phyloP scores from a whole-genome alignment of 139 green algal species.

The Medakamo hakoo region DNA sequence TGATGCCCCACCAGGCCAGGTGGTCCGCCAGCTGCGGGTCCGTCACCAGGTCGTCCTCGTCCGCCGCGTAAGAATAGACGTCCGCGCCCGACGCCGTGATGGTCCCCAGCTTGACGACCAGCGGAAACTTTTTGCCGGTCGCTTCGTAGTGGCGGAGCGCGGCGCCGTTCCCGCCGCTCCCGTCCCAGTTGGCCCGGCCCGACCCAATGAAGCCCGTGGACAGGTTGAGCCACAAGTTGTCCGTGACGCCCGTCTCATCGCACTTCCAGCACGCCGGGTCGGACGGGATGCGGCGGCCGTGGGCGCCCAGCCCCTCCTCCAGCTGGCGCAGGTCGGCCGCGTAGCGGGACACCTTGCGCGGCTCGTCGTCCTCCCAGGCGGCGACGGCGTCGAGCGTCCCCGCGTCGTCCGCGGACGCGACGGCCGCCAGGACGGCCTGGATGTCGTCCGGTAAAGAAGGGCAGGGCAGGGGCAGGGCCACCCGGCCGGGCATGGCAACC shows the following conservation, averaged over 20 bases:
- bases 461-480: not conserved
- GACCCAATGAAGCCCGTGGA: constrained; percentile 87
- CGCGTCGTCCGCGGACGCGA: not conserved
- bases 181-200: constrained; percentile 64
- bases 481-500: not conserved
- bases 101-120: constrained; percentile 91
- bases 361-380: constrained; percentile 71
- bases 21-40: constrained; percentile 72
- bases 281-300: not conserved
- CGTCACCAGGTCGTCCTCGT: constrained; percentile 95
- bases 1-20: constrained; percentile 94
- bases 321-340: constrained; percentile 66
- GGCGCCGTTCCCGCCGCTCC: constrained; percentile 75
- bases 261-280: constrained; percentile 56
- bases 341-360: constrained; percentile 67
- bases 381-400: constrained; percentile 19
- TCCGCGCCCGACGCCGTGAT: constrained; percentile 81
- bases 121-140: constrained; percentile 70
- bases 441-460: not conserved
- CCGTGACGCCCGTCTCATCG: constrained; percentile 63
- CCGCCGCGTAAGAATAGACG: constrained; percentile 71
- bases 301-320: not conserved
- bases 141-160: constrained; percentile 81
- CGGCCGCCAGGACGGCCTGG: not conserved
- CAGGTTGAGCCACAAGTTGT: constrained; percentile 99